These are phyloP conservation scores for Apostasia ramifera DNA, from an alignment of 106 monocot species.

Conservation along the genomic window DNA sequence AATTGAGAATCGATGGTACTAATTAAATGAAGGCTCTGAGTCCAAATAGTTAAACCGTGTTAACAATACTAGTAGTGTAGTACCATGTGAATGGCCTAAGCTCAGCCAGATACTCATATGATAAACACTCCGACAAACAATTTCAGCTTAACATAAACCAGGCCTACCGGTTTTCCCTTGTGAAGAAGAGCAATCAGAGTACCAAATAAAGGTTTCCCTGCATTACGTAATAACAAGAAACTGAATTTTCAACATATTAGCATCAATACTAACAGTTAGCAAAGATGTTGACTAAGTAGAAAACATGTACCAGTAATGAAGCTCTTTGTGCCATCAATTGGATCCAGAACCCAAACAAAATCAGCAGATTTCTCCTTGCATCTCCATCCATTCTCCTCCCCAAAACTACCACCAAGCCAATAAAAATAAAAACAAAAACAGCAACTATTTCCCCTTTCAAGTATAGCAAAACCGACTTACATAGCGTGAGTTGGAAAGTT, in stretches of 20 bases:
- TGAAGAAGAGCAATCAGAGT: conserved; percentile 84
- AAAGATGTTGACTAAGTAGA: background rate
- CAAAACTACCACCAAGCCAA: conserved; percentile 45
- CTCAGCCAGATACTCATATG: too few species aligned
- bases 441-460: too few species aligned
- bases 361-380: conserved; percentile 64
- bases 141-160: background rate
- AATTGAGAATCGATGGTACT: too few species aligned
- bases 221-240: conserved; percentile 13
- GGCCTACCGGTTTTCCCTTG: conserved; percentile 79
- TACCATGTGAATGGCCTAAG: too few species aligned
- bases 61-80: too few species aligned
- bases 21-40: too few species aligned
- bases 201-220: conserved; percentile 96
- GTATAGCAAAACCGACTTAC: conserved; percentile 23
- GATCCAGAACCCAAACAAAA: conserved; percentile 98
- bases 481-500: conserved; percentile 80
- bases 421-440: background rate
- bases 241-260: background rate
- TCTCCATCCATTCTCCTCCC: conserved; percentile 98
- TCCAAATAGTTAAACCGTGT: too few species aligned
- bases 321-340: conserved; percentile 98
- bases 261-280: background rate
- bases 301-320: conserved; percentile 85
- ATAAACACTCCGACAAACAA: too few species aligned